Evolutionary conservation across 257 asterid species (phyloP).

Genomic region (Voacanga thouarsii): DNA sequence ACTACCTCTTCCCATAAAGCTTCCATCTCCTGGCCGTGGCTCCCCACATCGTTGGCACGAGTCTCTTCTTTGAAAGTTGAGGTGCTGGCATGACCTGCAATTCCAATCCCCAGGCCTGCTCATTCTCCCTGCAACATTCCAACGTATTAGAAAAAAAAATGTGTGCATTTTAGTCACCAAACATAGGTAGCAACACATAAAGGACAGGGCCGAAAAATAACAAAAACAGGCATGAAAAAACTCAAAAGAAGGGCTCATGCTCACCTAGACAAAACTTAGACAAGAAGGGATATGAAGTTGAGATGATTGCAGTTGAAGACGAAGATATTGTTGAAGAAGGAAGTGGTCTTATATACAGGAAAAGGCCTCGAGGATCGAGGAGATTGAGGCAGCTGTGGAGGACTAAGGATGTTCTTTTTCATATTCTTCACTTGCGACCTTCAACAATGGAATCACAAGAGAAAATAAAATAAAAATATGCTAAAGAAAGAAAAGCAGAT

Average conservation of each 20-base stretch:
- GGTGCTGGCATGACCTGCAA: slow-evolving; percentile 95
- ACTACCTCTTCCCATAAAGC: slow-evolving; percentile 42
- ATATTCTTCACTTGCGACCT: slow-evolving; percentile 35
- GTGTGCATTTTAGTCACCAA: background rate
- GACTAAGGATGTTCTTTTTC: slow-evolving; percentile 26
- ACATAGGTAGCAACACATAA: background rate
- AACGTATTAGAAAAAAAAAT: background rate
- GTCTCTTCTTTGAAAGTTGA: slow-evolving; percentile 90
- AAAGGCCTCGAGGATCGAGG: slow-evolving; percentile 45
- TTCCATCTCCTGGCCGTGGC: slow-evolving; percentile 63
- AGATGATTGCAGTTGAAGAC: slow-evolving; percentile 6
- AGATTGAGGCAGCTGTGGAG: slow-evolving; percentile 30
- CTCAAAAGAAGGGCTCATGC: background rate
- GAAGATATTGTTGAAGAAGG: slow-evolving; percentile 8
- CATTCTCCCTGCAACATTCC: slow-evolving; percentile 35
- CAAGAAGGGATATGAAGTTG: background rate
- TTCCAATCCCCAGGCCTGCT: slow-evolving; percentile 99
- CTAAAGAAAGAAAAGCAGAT: slow-evolving; percentile 20
- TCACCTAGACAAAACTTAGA: slow-evolving; percentile 8
- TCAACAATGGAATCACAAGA: slow-evolving; percentile 40
- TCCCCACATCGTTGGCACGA: slow-evolving; percentile 95
- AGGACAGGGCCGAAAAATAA: background rate
- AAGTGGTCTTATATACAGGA: background rate
- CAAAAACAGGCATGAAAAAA: background rate
- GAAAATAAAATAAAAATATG: slow-evolving; percentile 20